phyloP scores from a whole-genome alignment of 2,329 filamentous ascomycete genomes.

The Penicillium sp. region DNA sequence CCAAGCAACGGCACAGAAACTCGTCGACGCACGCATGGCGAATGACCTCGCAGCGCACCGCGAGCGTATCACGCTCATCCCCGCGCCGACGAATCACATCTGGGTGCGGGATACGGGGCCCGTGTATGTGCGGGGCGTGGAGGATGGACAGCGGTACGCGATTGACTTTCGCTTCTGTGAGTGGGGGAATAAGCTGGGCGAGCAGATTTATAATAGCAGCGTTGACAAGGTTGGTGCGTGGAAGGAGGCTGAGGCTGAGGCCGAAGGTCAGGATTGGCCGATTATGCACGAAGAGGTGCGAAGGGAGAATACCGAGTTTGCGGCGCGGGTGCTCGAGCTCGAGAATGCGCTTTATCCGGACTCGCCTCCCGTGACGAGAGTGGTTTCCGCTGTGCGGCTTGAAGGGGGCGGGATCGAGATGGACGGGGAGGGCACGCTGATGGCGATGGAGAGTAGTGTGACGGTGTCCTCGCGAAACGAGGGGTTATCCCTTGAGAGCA shows the following conservation, averaged over 20 bases:
- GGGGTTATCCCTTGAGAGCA: constrained; percentile 22
- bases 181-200: constrained; percentile 25
- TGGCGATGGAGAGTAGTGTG: constrained; percentile 38
- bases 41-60: background rate
- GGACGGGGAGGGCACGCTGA: constrained; percentile 39
- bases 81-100: constrained; percentile 28
- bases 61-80: constrained; percentile 21
- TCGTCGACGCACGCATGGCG: constrained; percentile 12
- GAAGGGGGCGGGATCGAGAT: constrained; percentile 40
- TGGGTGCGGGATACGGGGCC: constrained; percentile 37
- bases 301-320: constrained; percentile 23
- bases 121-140: constrained; percentile 25
- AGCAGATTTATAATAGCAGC: constrained; percentile 18
- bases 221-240: constrained; percentile 12
- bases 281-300: constrained; percentile 12
- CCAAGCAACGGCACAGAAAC: constrained; percentile 9
- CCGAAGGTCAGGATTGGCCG: constrained; percentile 17
- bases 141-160: constrained; percentile 20
- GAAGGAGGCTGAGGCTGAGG: background rate
- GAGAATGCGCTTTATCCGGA: constrained; percentile 13
- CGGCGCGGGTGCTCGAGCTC: constrained; percentile 17
- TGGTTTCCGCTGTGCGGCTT: constrained; percentile 25
- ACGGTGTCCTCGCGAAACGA: constrained; percentile 34
- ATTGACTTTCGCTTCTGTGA: constrained; percentile 29
- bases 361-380: constrained; percentile 7